Percentiles rank a stretch among this genome's conserved stretches.
Evolutionary conservation across 768 basidiomycete species (phyloP).

Genomic region (Calocera cornea): DNA sequence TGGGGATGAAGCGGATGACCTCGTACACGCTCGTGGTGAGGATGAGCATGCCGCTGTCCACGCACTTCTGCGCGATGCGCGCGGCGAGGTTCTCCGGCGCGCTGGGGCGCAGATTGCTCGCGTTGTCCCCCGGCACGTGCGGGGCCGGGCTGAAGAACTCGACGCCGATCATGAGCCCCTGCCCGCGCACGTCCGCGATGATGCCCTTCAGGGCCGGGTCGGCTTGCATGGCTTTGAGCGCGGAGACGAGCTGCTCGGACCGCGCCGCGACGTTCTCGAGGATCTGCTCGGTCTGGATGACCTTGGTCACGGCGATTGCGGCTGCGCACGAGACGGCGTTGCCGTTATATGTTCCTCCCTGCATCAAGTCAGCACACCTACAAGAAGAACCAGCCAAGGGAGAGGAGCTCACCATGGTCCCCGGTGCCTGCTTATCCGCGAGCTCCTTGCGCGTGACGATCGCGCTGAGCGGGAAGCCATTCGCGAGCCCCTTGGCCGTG

Average conservation of each 20-base stretch:
- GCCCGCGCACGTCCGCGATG: slow-evolving; percentile 78
- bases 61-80: slow-evolving; percentile 61
- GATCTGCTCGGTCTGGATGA: slow-evolving; percentile 65
- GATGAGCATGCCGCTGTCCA: slow-evolving; percentile 74
- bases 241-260: slow-evolving; percentile 53
- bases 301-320: slow-evolving; percentile 66
- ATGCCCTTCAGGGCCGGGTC: slow-evolving; percentile 38
- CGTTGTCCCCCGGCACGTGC: slow-evolving; percentile 22
- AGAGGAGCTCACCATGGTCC: slow-evolving; percentile 47
- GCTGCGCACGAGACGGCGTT: slow-evolving; percentile 90
- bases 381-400: background rate
- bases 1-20: slow-evolving; percentile 83
- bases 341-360: slow-evolving; percentile 86
- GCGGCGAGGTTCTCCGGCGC: slow-evolving; percentile 46
- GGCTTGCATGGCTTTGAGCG: slow-evolving; percentile 43
- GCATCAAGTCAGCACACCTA: background rate
- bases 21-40: slow-evolving; percentile 84
- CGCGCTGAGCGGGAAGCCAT: slow-evolving; percentile 87
- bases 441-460: slow-evolving; percentile 68
- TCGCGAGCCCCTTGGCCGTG: slow-evolving; percentile 83
- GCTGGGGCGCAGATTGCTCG: slow-evolving; percentile 18
- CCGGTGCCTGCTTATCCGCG: slow-evolving; percentile 63
- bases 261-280: slow-evolving; percentile 65
- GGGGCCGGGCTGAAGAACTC: slow-evolving; percentile 61
- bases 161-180: slow-evolving; percentile 78